Evolutionary conservation across 75 land plant genomes (phyloP).

Genomic region (Pinus tabuliformis): DNA sequence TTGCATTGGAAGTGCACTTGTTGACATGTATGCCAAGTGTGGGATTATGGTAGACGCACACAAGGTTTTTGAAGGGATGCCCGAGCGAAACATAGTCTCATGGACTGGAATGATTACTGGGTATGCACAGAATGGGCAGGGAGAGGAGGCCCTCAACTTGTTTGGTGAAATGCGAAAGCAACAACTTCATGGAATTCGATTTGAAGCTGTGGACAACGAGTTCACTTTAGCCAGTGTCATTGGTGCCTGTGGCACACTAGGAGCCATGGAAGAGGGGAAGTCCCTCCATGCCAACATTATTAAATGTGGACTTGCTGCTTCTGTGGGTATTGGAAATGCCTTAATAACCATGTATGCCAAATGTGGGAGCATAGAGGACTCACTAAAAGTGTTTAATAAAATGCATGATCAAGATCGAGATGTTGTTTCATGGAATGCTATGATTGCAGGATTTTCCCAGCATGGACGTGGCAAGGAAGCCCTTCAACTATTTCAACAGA

Average conservation of each 20-base stretch:
- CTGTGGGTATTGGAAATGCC: conserved; percentile 30
- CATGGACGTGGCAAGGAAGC: conserved; percentile 61
- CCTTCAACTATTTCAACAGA: conserved; percentile 46
- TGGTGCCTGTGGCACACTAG: conserved; percentile 27
- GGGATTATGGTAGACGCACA: conserved; percentile 41
- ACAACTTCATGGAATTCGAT: not conserved
- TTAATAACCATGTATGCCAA: conserved; percentile 67
- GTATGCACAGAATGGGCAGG: conserved; percentile 32
- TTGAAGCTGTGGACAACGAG: conserved; percentile 9
- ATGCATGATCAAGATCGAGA: conserved; percentile 47
- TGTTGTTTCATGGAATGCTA: conserved; percentile 79
- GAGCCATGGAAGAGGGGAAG: conserved; percentile 15
- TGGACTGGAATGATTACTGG: conserved; percentile 82
- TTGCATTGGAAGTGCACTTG: conserved; percentile 63
- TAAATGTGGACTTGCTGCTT: conserved; percentile 35
- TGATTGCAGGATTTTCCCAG: conserved; percentile 68
- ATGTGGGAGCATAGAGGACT: conserved; percentile 67
- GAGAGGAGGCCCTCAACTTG: conserved; percentile 36
- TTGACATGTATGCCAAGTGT: conserved; percentile 63
- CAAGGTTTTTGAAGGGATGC: conserved; percentile 43
- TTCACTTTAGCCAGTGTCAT: conserved; percentile 36
- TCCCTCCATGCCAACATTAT: conserved; percentile 34
- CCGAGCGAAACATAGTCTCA: conserved; percentile 42
- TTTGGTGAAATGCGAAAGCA: conserved; percentile 46
- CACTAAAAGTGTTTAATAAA: conserved; percentile 41